These are phyloP conservation scores for Elsinoe fawcettii DNA, from an alignment of 2,329 filamentous ascomycete species.

Conservation along the genomic window DNA sequence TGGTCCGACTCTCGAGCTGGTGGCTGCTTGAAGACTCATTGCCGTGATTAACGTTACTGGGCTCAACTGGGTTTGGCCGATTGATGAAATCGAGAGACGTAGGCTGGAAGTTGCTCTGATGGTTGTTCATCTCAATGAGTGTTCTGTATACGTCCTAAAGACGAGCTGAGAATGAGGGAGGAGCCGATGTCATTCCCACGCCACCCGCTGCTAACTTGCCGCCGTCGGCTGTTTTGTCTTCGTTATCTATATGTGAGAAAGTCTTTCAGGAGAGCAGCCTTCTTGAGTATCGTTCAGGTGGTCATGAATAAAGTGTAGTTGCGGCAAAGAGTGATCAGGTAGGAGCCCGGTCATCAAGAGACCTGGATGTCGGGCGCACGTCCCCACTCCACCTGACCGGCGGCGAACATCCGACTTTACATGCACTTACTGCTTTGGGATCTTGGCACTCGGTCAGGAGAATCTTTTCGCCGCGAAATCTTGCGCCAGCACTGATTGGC, in stretches of 20 bases:
- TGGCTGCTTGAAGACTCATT: constrained; percentile 25
- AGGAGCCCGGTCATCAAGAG: neutral
- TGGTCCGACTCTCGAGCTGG: constrained; percentile 23
- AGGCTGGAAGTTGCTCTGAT: constrained; percentile 5
- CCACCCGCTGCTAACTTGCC: neutral
- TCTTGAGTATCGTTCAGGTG: neutral
- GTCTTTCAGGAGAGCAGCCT: neutral
- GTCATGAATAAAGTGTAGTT: neutral
- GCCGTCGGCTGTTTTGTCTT: neutral
- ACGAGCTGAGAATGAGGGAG: neutral
- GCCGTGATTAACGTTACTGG: constrained; percentile 26
- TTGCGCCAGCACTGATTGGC: constrained; percentile 1
- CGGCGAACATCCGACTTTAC: neutral
- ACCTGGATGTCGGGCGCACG: neutral
- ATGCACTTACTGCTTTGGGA: neutral
- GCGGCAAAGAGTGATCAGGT: neutral
- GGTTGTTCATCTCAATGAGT: neutral
- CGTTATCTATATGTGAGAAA: neutral
- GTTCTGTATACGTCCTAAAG: neutral
- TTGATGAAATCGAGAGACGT: constrained; percentile 25
- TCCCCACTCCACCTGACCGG: neutral
- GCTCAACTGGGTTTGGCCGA: constrained; percentile 31
- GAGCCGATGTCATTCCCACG: neutral
- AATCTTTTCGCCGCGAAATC: neutral
- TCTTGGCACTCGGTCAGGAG: neutral